A percentile compares a stretch with the other conserved stretches of the same genome.
phyloP scores from a whole-genome alignment of 2,329 filamentous ascomycete genomes.

The Fusarium chaquense region DNA sequence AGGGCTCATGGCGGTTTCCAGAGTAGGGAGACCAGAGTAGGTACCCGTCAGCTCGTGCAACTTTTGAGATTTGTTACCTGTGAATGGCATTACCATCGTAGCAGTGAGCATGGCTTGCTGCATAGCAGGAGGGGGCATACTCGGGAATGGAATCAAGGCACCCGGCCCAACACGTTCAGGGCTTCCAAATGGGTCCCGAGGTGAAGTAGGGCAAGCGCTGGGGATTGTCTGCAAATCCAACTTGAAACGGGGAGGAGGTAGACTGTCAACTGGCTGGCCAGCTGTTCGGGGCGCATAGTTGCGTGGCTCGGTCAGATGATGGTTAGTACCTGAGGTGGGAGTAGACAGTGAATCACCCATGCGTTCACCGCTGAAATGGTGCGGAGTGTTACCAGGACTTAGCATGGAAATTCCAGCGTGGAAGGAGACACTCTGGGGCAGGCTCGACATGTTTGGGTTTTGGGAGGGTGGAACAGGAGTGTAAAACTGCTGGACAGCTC shows the following conservation, averaged over 20 bases:
- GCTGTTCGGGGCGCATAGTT: constrained; percentile 56
- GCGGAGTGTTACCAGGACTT: constrained; percentile 39
- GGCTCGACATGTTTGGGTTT: constrained; percentile 7
- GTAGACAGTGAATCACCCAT: constrained; percentile 14
- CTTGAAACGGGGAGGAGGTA: constrained; percentile 57
- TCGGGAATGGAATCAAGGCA: constrained; percentile 21
- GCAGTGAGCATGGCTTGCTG: constrained; percentile 33
- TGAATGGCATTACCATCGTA: constrained; percentile 27
- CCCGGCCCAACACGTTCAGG: constrained; percentile 9
- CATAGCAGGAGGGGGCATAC: constrained; percentile 15
- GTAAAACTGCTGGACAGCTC: constrained; percentile 25
- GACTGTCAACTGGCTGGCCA: constrained; percentile 40
- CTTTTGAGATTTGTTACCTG: constrained; percentile 51
- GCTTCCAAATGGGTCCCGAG: constrained; percentile 39
- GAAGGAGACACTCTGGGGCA: constrained; percentile 35
- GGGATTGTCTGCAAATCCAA: constrained; percentile 35
- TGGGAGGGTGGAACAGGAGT: constrained; percentile 19
- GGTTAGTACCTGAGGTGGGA: constrained; percentile 23
- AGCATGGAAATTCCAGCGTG: constrained; percentile 22
- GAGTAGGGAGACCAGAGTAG: constrained; percentile 51
- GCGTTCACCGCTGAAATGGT: constrained; percentile 13
- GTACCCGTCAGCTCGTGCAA: constrained; percentile 55
- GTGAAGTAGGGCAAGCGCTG: background rate
- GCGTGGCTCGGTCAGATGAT: constrained; percentile 55
- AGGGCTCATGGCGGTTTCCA: constrained; percentile 53